Percentiles rank a stretch among this genome's conserved stretches.
Evolutionary conservation across 352 stramenopile genomes (phyloP).

Genomic region (Globisporangium mamillatum): DNA sequence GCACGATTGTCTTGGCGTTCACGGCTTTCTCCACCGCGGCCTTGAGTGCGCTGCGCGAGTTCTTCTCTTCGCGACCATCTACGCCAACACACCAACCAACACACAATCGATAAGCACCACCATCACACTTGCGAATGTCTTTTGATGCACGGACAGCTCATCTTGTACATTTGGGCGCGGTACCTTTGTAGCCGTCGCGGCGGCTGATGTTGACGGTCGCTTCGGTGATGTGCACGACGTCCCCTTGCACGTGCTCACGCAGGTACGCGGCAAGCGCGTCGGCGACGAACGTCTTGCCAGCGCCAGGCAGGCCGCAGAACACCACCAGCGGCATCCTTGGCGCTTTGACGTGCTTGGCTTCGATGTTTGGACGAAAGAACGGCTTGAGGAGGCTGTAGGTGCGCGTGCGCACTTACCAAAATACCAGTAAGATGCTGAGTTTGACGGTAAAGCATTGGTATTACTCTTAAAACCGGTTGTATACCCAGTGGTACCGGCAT

Average conservation of each 20-base stretch:
- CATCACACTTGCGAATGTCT: background rate
- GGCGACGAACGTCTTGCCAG: slow-evolving; percentile 63
- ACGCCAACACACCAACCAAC: background rate
- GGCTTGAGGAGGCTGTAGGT: no score
- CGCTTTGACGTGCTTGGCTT: background rate
- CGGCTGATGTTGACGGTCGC: slow-evolving; percentile 61
- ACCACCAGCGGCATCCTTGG: slow-evolving; percentile 69
- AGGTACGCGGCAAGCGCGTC: slow-evolving; percentile 49
- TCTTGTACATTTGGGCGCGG: background rate
- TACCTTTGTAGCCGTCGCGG: slow-evolving; percentile 58
- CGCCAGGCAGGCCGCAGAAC: slow-evolving; percentile 63
- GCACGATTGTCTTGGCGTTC: slow-evolving; percentile 72
- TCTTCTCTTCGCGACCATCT: slow-evolving; percentile 72
- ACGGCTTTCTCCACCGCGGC: slow-evolving; percentile 62
- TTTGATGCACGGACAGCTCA: background rate
- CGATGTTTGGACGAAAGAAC: no score
- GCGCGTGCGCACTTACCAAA: no score
- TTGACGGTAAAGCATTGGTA: no score
- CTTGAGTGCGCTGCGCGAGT: slow-evolving; percentile 59
- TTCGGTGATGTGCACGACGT: slow-evolving; percentile 59
- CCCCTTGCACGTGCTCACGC: slow-evolving; percentile 31
- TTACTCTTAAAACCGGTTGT: no score
- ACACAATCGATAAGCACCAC: background rate
- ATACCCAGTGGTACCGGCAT: no score
- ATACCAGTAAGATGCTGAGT: no score